Percentiles rank a stretch among this genome's conserved stretches.
Conservation (phyloP, 1,284 basidiomycete genomes). For the Ceratobasidium sp. region DNA sequence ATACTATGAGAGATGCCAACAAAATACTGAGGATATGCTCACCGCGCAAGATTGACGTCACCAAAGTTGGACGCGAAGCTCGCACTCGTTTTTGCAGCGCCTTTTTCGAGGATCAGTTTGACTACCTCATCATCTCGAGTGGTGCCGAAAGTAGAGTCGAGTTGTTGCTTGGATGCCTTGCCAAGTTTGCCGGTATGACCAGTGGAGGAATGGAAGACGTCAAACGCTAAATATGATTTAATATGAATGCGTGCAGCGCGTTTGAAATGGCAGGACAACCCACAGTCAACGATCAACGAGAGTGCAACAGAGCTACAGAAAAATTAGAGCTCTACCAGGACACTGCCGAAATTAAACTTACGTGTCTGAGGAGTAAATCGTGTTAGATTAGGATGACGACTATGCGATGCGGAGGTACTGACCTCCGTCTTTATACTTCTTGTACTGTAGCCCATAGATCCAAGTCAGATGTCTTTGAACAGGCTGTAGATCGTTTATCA, state of each 20-base stretch:
- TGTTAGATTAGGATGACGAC: constrained; percentile 49
- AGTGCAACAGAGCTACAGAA: constrained; percentile 69
- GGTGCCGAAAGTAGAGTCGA: constrained; percentile 75
- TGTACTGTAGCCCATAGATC: constrained; percentile 62
- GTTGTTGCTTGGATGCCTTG: constrained; percentile 77
- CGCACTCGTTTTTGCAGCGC: constrained; percentile 18
- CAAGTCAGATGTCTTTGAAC: constrained; percentile 22
- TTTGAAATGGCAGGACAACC: constrained; percentile 51
- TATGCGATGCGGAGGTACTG: constrained; percentile 51
- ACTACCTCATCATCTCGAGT: constrained; percentile 73
- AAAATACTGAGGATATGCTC: not conserved
- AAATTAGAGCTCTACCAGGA: constrained; percentile 42
- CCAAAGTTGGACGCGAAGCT: constrained; percentile 30
- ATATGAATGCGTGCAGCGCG: constrained; percentile 51
- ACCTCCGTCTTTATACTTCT: constrained; percentile 84
- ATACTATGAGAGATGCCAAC: not conserved
- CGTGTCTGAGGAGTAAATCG: constrained; percentile 65
- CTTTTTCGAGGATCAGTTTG: constrained; percentile 60
- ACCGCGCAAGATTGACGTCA: constrained; percentile 40
- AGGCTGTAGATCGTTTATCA: constrained; percentile 43
- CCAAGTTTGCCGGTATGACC: constrained; percentile 78
- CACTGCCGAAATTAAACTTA: constrained; percentile 56
- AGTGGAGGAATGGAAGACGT: constrained; percentile 67
- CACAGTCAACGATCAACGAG: constrained; percentile 78
- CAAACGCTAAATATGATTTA: constrained; percentile 58